Base-by-base conservation (phyloP, 495 filamentous ascomycete genomes). In the Hyaloscypha bicolor region DNA sequence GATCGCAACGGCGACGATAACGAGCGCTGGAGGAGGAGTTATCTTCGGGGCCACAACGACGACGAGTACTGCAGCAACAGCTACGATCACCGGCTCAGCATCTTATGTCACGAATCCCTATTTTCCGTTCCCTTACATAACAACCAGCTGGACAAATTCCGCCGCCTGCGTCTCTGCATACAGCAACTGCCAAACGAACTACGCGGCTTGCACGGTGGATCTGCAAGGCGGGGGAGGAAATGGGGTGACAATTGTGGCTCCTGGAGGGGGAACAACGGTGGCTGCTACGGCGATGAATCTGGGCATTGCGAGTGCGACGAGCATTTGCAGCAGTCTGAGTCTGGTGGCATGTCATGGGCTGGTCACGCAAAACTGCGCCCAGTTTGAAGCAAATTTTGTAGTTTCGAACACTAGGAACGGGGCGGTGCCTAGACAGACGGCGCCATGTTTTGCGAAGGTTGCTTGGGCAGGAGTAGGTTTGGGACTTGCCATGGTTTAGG, bases 81-180 rank as follows among this genome's bases (percentile, higher is more conserved):
- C 65, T 42, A 71, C 37, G 62, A 64, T 58, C 14, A 69, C 69
- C 6, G 63, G 29, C 9, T 33, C 69, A 9, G 55, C 57, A 25
- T 70, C 70, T 4, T 55, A 57, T 1, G 72, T 79, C 42, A 35
- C 68, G 3, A 75, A 75, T 55, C n/a, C 68, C 8, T 75, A 65
- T 45, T 75, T 75, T 63, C 71, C 70, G 19, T 75, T 73, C 60
- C 73, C 73, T 3, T 65, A 65, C 32, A 71, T 73, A 37, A 33
- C 68, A 19, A 68, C 60, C 6, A 59, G 62, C 2, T 75, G 63
- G 29, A n/a, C 53, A 8, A 70, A 75, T 32, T 55, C 33, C 14
- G 71, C 63, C 11, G 67, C 68, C 3, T 75, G 73, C 52, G 64
- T 42, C 14, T 58, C 59, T 5, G 70, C 70, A 8, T 72, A 65